These are phyloP conservation scores for Petunia secreta DNA, from an alignment of 257 asterid genomes.

Conservation along the genomic window DNA sequence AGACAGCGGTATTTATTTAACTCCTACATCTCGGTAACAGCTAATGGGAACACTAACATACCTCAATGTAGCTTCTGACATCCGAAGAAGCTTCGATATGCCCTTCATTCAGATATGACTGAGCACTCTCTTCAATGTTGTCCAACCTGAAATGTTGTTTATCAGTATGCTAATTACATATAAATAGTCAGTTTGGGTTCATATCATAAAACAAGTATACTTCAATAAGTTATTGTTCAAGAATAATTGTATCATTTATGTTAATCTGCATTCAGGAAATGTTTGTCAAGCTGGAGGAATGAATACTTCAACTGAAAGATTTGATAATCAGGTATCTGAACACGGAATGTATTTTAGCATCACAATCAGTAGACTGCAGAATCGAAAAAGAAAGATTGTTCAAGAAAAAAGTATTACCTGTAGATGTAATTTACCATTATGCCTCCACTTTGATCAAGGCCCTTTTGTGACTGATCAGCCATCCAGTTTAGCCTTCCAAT, in stretches of 20 bases:
- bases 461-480: constrained; percentile 93
- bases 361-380: background rate
- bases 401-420: constrained; percentile 47
- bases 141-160: constrained; percentile 65
- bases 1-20: background rate
- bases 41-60: constrained; percentile 32
- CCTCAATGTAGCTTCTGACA: constrained; percentile 66
- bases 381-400: background rate
- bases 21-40: background rate
- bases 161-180: constrained; percentile 2
- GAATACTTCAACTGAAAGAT: background rate
- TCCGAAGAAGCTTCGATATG: constrained; percentile 67
- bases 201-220: background rate
- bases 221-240: background rate
- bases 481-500: constrained; percentile 90
- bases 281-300: background rate
- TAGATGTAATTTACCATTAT: constrained; percentile 92
- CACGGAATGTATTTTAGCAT: background rate
- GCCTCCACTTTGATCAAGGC: constrained; percentile 87
- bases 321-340: background rate
- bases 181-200: background rate
- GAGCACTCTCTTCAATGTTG: constrained; percentile 81
- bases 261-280: background rate
- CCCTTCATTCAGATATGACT: constrained; percentile 68
- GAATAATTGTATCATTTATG: background rate